Conservation (phyloP, 2,329 filamentous ascomycete species). For the Tolypocladium amazonense region DNA sequence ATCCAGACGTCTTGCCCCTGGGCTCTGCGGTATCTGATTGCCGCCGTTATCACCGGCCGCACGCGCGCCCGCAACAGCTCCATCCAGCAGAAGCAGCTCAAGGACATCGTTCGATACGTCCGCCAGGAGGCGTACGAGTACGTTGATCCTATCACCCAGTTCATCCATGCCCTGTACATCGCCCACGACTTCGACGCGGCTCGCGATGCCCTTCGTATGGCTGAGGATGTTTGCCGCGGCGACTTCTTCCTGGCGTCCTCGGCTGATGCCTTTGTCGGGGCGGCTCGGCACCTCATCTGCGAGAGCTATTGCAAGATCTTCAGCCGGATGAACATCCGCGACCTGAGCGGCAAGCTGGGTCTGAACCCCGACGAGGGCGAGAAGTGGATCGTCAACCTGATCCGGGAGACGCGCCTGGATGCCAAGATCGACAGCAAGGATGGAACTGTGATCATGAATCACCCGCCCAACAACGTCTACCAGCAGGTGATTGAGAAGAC, state of each 20-base stretch:
- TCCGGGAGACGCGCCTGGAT: slow-evolving; percentile 92
- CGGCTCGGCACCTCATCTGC: slow-evolving; percentile 90
- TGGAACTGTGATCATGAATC: slow-evolving; percentile 98
- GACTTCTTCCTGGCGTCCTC: slow-evolving; percentile 92
- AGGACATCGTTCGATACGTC: slow-evolving; percentile 91
- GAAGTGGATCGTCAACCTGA: slow-evolving; percentile 99
- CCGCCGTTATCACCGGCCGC: slow-evolving; percentile 90
- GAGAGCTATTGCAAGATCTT: slow-evolving; percentile 99
- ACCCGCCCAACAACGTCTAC: slow-evolving; percentile 96
- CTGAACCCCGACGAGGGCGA: slow-evolving; percentile 91
- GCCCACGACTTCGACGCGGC: slow-evolving; percentile 86
- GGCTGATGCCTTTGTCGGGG: slow-evolving; percentile 83
- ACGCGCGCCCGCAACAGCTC: slow-evolving; percentile 70
- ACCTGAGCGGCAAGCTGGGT: slow-evolving; percentile 83
- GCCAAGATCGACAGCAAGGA: slow-evolving; percentile 99
- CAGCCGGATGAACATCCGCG: slow-evolving; percentile 95
- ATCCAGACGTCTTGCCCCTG: slow-evolving; percentile 97
- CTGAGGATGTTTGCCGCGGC: slow-evolving; percentile 80
- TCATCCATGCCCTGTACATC: slow-evolving; percentile 91
- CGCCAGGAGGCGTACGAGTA: slow-evolving; percentile 98
- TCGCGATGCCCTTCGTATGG: slow-evolving; percentile 71
- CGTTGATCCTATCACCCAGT: slow-evolving; percentile 88
- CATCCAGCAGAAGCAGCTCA: slow-evolving; percentile 94
- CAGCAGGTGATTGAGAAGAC: slow-evolving; percentile 99
- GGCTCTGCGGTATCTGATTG: slow-evolving; percentile 88